phyloP scores from a whole-genome alignment of 345 rosid species.

The Erysimum cheiranthoides region DNA sequence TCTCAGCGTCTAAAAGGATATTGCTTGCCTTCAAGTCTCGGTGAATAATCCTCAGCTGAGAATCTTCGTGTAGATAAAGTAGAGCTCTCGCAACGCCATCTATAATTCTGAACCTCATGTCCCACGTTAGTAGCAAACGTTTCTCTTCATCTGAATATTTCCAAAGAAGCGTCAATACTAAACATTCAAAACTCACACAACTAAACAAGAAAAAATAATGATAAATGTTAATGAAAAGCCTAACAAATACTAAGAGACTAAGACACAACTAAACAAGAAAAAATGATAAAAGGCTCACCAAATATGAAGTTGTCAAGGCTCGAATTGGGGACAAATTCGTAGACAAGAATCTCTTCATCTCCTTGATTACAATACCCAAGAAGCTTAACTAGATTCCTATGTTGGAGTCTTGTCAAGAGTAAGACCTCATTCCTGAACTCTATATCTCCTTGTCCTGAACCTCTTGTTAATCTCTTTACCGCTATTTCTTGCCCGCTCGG shows the following conservation, averaged over 20 bases:
- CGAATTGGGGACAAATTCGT: conserved; percentile 55
- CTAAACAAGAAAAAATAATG: too few species aligned
- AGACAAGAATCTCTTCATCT: conserved; percentile 55
- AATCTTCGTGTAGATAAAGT: conserved; percentile 46
- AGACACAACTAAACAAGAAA: too few species aligned
- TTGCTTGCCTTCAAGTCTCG: conserved; percentile 46
- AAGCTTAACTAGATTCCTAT: conserved; percentile 56
- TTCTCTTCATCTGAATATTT: conserved; percentile 34
- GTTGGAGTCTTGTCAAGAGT: conserved; percentile 61
- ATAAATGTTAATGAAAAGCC: too few species aligned
- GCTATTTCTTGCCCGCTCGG: conserved; percentile 49
- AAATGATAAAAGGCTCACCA: conserved; percentile 47
- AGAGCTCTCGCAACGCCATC: conserved; percentile 47
- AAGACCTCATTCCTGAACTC: conserved; percentile 60
- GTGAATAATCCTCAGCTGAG: conserved; percentile 43
- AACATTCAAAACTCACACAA: not conserved
- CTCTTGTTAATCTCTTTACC: conserved; percentile 48
- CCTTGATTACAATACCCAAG: conserved; percentile 55
- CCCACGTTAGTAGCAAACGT: conserved; percentile 33
- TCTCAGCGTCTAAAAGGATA: conserved; percentile 39
- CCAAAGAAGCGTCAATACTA: not conserved
- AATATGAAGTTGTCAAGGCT: conserved; percentile 56
- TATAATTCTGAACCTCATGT: conserved; percentile 36
- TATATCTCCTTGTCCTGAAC: conserved; percentile 51
- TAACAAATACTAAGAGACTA: too few species aligned